Conservation (phyloP, 768 basidiomycete species). For the Mycena vulgaris region DNA sequence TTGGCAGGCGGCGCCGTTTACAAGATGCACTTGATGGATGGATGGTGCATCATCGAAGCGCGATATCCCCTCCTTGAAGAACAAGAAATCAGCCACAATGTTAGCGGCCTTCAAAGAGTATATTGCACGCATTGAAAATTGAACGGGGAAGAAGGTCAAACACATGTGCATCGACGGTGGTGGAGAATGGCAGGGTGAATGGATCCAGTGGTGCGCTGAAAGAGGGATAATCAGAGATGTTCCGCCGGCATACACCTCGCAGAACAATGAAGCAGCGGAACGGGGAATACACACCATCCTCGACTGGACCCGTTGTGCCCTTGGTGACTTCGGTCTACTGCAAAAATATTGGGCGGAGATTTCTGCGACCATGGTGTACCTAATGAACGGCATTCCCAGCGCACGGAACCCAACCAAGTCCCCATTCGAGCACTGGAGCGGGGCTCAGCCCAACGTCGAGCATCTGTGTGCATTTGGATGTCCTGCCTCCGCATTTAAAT, state of each 20-base stretch:
- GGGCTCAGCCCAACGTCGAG: conserved; percentile 24
- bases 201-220: background rate
- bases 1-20: background rate
- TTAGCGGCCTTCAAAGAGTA: background rate
- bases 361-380: background rate
- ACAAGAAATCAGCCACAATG: background rate
- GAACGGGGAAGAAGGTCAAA: background rate
- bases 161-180: conserved; percentile 34
- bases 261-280: background rate
- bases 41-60: background rate
- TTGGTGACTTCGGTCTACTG: conserved; percentile 19
- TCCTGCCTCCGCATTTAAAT: no score
- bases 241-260: background rate
- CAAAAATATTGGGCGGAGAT: conserved; percentile 28
- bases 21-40: background rate
- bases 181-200: conserved; percentile 1
- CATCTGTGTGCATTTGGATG: conserved; percentile 45
- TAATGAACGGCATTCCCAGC: background rate
- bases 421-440: background rate
- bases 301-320: conserved; percentile 5
- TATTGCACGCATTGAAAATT: background rate
- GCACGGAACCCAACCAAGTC: background rate
- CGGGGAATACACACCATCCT: background rate
- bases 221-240: background rate
- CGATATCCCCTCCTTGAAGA: background rate